Conservation (phyloP, 2,329 filamentous ascomycete genomes). For the Calonectria leucothoes region DNA sequence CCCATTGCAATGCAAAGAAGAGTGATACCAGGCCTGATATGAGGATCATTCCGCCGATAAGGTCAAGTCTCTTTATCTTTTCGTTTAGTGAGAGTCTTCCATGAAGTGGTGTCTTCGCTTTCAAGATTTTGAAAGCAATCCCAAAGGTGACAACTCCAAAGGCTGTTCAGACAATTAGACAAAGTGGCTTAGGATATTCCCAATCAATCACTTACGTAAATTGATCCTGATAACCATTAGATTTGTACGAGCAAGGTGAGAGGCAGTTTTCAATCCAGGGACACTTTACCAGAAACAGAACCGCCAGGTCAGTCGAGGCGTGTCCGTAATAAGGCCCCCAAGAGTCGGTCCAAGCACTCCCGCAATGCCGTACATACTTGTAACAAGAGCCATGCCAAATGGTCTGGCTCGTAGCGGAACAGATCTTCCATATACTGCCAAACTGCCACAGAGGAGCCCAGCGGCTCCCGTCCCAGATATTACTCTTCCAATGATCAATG, state of each 20-base stretch:
- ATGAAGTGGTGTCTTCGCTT: neutral
- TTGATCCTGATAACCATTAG: constrained; percentile 18
- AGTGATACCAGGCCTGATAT: neutral
- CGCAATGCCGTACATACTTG: neutral
- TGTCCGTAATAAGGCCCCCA: neutral
- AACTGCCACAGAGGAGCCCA: neutral
- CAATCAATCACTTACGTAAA: neutral
- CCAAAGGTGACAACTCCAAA: neutral
- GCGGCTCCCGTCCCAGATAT: neutral
- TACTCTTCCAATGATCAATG: neutral
- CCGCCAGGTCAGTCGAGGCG: neutral
- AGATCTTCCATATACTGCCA: neutral
- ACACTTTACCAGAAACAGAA: neutral
- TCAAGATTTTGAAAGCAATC: neutral
- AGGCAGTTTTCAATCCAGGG: neutral
- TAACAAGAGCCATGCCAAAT: neutral
- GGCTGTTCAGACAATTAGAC: neutral
- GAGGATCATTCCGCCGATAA: neutral
- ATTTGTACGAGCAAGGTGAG: neutral
- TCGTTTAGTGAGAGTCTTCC: neutral
- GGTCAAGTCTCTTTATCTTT: neutral
- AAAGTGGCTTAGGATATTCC: neutral
- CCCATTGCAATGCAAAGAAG: neutral
- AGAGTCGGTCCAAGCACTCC: neutral
- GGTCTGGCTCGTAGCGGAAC: neutral